Evolutionary conservation across 257 asterid species (phyloP), one percentile per base, ranked within the genome.

Genomic region (Forsythia viridissima): DNA sequence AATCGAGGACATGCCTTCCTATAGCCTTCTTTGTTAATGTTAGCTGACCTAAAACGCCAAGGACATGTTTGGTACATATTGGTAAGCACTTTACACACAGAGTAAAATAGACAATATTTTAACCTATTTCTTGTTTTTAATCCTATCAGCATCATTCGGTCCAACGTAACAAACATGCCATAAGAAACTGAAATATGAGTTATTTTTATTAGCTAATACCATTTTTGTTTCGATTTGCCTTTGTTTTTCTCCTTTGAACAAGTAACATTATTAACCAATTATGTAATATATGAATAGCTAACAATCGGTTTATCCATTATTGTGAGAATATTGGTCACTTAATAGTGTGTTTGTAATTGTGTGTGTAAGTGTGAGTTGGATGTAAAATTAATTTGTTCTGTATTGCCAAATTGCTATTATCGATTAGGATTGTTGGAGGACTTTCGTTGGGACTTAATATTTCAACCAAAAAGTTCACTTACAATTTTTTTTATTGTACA

Each of bases 1-100:
- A 77, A 88, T 92, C 0, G 94, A 92, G 76, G 96, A 92, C 82
- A 89, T 92, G 96, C 97, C 97, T 77, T 92, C 96, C 13, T 92
- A 81, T 74, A 77, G 71, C 84, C 96, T 92, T 80, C 92, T 92
- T 57, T 83, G 55, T 59, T 92, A 73, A 86, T 75, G 48, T 41
- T 67, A 46, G 34, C 73, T 65, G 34, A 63, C 55, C 65, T 61
- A 55, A 73, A 57, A 77, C 80, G 48, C 44, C 7, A 63, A 55
- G 15, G 34, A 30, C 77, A 36, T 24, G 18, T 10, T 21, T 63
- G 6, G 70, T 63, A 11, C 18, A 63, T 18, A 55, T 4, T 55
- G 63, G 24, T 55, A 8, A 16, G 10, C 30, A 11, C n/a, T 21
- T 3, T 2, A 10, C 70, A 63, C 69, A 9, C 8, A 63, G 16